phyloP scores from a whole-genome alignment of 2,329 filamentous ascomycete genomes.

The Ophiostoma perfectum region DNA sequence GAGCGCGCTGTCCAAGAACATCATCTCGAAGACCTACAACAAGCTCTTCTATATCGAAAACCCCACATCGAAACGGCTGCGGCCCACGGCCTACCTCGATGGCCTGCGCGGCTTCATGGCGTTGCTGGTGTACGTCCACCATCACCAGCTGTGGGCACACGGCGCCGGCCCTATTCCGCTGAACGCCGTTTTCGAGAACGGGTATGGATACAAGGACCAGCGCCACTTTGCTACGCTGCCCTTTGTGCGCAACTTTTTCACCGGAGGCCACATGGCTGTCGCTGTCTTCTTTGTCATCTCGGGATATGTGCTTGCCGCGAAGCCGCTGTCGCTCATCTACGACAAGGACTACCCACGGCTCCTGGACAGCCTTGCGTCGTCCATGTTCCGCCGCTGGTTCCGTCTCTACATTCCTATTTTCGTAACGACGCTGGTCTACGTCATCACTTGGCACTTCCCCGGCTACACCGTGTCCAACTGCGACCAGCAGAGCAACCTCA shows the following conservation, averaged over 20 bases:
- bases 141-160: conserved; percentile 56
- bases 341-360: conserved; percentile 39
- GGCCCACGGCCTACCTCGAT: conserved; percentile 57
- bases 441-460: conserved; percentile 50
- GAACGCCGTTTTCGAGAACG: conserved; percentile 45
- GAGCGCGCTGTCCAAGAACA: too few relatives aligned
- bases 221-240: conserved; percentile 51
- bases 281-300: conserved; percentile 46
- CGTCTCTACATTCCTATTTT: conserved; percentile 50
- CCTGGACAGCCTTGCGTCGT: conserved; percentile 42
- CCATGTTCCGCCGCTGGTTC: conserved; percentile 46
- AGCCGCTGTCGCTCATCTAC: conserved; percentile 44
- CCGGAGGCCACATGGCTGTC: conserved; percentile 57
- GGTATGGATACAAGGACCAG: conserved; percentile 46
- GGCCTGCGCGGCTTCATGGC: conserved; percentile 63
- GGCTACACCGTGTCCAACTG: conserved; percentile 41
- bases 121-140: conserved; percentile 59
- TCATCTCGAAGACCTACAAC: background rate
- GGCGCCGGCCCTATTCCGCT: conserved; percentile 29
- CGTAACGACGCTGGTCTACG: conserved; percentile 48
- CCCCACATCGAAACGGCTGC: conserved; percentile 30
- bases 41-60: background rate
- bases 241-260: conserved; percentile 54
- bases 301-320: conserved; percentile 51
- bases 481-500: conserved; percentile 38